Evolutionary conservation across 306 rosid genomes (phyloP), one percentile per base, ranked within the genome.

Genomic region (Biancaea sappan): DNA sequence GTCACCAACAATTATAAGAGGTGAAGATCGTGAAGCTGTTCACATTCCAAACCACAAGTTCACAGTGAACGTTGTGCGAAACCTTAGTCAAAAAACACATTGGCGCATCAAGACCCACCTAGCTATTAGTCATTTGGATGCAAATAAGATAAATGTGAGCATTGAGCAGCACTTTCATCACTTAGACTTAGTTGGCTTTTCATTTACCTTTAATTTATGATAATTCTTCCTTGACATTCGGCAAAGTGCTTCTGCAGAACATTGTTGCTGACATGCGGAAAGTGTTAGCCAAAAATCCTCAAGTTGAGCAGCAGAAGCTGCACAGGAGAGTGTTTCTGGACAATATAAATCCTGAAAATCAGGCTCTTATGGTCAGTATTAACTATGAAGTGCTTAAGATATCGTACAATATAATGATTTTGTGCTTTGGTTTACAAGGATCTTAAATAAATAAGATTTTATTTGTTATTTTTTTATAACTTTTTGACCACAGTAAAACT

Each of bases 11-110:
- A 84, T 62, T 35, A 37, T 62, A 37, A 86, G 98, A 87, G 99
- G 98, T 18, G 91, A 94, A 69, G 96, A 95, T 88, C 95, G 98
- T 73, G 99, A 95, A 92, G 98, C 99, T 66, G 89, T 95, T 66
- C 96, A 95, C 75, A 95, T 95, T 84, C 99, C 99, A 77, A 95
- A 95, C 75, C 97, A 95, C 90, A 90, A 87, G 79, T 92, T 95
- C 81, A 90, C 98, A 61, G 91, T 92, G 77, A 95, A 80, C 73
- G 87, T 95, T 79, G 99, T 95, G 84, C 84, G 96, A 72, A 95
- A 95, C 84, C 99, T 90, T 68, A 95, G 91, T 86, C 95, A 88
- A 85, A 95, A 92, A 89, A 77, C 98, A 63, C 99, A 92, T 82
- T 94, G 99, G 99, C 98, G 98, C 66, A 88, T 95, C 86, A 95